Conservation (phyloP, 768 basidiomycete species). For the Fomitopsis serialis region DNA sequence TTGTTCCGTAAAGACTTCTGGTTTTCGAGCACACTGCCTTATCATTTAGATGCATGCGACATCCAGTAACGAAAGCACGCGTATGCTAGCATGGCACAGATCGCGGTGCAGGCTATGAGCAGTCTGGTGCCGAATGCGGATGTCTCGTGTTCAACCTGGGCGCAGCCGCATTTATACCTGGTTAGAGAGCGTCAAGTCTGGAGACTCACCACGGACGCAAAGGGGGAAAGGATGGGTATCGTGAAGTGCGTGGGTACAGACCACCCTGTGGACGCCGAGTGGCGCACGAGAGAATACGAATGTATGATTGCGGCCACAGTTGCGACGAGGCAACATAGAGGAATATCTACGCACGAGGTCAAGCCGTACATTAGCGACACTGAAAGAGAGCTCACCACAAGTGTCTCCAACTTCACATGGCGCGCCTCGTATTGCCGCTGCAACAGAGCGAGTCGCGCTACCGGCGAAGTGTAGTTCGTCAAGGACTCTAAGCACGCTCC, state of each 20-base stretch:
- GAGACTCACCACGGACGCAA: constrained; percentile 63
- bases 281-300: not conserved
- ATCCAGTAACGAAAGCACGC: constrained; percentile 40
- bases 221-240: constrained; percentile 73
- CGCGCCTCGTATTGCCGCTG: constrained; percentile 40
- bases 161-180: no score
- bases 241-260: constrained; percentile 57
- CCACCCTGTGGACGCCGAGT: not conserved
- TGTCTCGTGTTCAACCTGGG: constrained; percentile 70
- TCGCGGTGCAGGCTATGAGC: constrained; percentile 26
- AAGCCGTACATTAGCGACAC: not conserved
- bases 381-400: constrained; percentile 41
- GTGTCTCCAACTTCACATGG: constrained; percentile 42
- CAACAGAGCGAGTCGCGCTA: constrained; percentile 41
- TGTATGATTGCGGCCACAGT: constrained; percentile 22
- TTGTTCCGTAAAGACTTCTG: no score
- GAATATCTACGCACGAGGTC: constrained; percentile 9
- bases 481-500: not conserved
- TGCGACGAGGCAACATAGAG: constrained; percentile 30
- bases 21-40: no score
- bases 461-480: not conserved
- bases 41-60: not conserved
- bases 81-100: constrained; percentile 34
- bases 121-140: constrained; percentile 51
- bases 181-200: not conserved